Evolutionary conservation across 129 eudicot species (phyloP).

Genomic region (Helianthus tuberosus): DNA sequence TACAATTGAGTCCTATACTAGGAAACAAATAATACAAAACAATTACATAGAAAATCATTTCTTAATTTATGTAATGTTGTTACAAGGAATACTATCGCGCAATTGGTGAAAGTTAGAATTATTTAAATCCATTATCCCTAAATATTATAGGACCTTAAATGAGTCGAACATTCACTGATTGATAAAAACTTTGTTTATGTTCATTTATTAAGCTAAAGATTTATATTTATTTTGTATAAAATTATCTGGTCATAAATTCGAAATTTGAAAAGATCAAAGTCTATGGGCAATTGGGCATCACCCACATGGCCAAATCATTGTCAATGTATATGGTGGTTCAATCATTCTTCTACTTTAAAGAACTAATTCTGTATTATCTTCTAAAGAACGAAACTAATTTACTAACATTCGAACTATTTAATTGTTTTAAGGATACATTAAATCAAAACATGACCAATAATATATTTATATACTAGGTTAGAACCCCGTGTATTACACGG

Average conservation of each 20-base stretch:
- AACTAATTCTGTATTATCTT: not conserved
- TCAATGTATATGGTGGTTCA: constrained; percentile 32
- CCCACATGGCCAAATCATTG: constrained; percentile 44
- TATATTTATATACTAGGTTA: not conserved
- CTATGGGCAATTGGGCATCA: constrained; percentile 25
- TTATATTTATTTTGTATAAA: not conserved
- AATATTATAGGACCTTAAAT: too few relatives aligned
- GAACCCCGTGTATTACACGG: too few relatives aligned
- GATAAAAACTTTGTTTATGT: too few relatives aligned
- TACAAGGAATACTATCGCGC: too few relatives aligned
- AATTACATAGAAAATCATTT: too few relatives aligned
- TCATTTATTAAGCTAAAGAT: not conserved
- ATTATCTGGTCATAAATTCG: constrained; percentile 9
- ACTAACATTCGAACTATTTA: not conserved
- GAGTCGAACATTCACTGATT: too few relatives aligned
- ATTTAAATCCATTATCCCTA: too few relatives aligned
- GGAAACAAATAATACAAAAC: too few relatives aligned
- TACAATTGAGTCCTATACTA: too few relatives aligned
- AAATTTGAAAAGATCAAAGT: constrained; percentile 20
- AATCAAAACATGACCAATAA: not conserved
- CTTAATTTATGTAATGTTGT: too few relatives aligned
- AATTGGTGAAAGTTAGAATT: too few relatives aligned
- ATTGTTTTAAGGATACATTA: not conserved
- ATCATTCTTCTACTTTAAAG: constrained; percentile 21
- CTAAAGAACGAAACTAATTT: not conserved